Evolutionary conservation across 805 yeast species (phyloP), one percentile per base, ranked within the genome.

Genomic region (Wickerhamomyces xylosicus): DNA sequence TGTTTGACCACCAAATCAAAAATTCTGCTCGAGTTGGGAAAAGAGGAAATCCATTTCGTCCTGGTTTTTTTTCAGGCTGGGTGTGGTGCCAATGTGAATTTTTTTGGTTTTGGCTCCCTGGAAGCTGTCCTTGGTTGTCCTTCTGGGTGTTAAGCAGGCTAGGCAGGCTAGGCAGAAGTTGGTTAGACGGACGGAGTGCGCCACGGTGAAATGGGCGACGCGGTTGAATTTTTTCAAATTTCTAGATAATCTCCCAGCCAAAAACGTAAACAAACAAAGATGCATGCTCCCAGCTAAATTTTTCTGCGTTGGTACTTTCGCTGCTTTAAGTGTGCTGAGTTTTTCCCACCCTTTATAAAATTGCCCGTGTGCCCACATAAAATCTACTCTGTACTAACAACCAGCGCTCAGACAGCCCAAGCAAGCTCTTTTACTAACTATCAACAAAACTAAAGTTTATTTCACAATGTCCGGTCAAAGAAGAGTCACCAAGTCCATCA

Each of bases 401-500:
- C 21, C 16, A 41, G 33, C 11, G 37, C 28, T 31, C 42, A 35
- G 5, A 25, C 29, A 11, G 5, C 13, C 29, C 29, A 25, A 7
- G 13, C 25, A 6, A 10, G 10, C 10, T 21, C 25, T 7, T 7
- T 7, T 25, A 25, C 29, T 25, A 25, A 25, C 29, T 25, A 9
- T 13, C 9, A 7, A 25, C 14, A 11, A 25, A 11, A 25, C 9
- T 10, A 5, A 10, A 25, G n/a, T 25, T 8, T 25, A 25, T 8
- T 25, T n/a, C n/a, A 43, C 33, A 40, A 64, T 64, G 69, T 62
- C 69, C 42, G 47, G 48, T 39, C 61, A 61, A 35, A 61, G 59
- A 47, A 62, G 63, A 54, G 63, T 62, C 54, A 45, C 48, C 46
- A 62, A 59, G 38, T 48, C 63, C 45, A 49, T 63, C 44, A 66